Evolutionary conservation across 2,329 filamentous ascomycete species (phyloP).

Genomic region (Colletotrichum sp.): DNA sequence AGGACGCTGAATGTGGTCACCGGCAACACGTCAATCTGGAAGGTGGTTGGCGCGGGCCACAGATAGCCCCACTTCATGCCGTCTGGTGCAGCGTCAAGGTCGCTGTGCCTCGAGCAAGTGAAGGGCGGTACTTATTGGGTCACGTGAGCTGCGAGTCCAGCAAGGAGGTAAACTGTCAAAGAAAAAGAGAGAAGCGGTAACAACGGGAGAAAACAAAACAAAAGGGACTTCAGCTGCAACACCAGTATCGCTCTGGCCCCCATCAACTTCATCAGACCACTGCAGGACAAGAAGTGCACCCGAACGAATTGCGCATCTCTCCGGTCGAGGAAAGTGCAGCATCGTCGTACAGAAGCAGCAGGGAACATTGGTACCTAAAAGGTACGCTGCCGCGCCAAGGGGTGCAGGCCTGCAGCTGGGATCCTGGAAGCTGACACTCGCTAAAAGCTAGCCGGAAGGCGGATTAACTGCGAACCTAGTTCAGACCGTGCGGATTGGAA

Average conservation of each 20-base stretch:
- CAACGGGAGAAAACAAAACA: background rate
- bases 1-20: background rate
- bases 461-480: constrained; percentile 26
- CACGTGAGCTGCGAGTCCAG: background rate
- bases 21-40: background rate
- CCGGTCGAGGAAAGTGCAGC: background rate
- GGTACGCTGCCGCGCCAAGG: constrained; percentile 3
- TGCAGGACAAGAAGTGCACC: background rate
- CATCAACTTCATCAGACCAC: background rate
- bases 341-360: background rate
- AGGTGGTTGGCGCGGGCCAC: constrained; percentile 3
- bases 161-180: background rate
- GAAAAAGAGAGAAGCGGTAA: background rate
- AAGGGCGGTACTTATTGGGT: background rate
- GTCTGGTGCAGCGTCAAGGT: background rate
- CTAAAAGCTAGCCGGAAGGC: constrained; percentile 16
- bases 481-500: constrained; percentile 29
- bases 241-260: background rate
- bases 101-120: background rate
- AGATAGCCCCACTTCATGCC: background rate
- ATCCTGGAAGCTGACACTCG: constrained; percentile 19
- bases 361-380: background rate
- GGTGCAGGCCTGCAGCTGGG: background rate
- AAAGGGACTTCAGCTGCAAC: background rate
- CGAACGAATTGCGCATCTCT: background rate